A percentile compares a stretch with the other conserved stretches of the same genome.
Conservation (phyloP, 1,284 basidiomycete genomes). For the Rugiboletus extremiorientalis region DNA sequence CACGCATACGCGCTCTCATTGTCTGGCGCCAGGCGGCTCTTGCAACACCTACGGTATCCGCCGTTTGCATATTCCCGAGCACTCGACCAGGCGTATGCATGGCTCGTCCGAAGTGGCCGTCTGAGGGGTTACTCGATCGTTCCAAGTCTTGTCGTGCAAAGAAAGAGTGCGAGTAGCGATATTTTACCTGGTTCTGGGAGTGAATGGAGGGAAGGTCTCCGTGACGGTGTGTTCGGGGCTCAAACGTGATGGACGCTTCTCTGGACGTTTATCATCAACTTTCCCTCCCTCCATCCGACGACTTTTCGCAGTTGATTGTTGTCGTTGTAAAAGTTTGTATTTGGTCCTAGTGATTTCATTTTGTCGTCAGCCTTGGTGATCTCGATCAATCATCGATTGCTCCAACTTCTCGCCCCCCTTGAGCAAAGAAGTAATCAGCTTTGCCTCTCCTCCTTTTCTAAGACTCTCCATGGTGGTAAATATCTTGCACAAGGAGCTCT, state of each 20-base stretch:
- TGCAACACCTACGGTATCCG: conserved; percentile 53
- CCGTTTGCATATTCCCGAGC: conserved; percentile 78
- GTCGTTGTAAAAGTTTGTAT: no score
- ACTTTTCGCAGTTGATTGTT: no score
- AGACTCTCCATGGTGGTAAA: no score
- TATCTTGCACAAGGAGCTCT: no score
- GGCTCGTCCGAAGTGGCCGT: conserved; percentile 58
- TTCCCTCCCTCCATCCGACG: no score
- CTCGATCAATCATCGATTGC: no score
- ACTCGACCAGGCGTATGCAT: conserved; percentile 71
- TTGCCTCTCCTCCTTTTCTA: no score
- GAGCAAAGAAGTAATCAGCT: no score
- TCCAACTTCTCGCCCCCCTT: no score
- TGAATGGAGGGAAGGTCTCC: conserved; percentile 52
- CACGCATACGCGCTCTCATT: conserved; percentile 64
- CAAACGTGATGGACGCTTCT: background rate
- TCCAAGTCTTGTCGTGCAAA: conserved; percentile 62
- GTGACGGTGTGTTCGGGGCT: conserved; percentile 46
- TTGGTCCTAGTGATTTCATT: no score
- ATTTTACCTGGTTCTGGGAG: conserved; percentile 53
- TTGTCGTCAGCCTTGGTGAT: no score
- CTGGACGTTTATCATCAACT: no score
- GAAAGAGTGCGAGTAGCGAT: conserved; percentile 55
- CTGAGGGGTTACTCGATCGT: conserved; percentile 61
- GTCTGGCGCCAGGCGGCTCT: conserved; percentile 52